A percentile compares a stretch with the other conserved stretches of the same genome.
phyloP scores from a whole-genome alignment of 768 basidiomycete species.

The Tulasnella calospora region DNA sequence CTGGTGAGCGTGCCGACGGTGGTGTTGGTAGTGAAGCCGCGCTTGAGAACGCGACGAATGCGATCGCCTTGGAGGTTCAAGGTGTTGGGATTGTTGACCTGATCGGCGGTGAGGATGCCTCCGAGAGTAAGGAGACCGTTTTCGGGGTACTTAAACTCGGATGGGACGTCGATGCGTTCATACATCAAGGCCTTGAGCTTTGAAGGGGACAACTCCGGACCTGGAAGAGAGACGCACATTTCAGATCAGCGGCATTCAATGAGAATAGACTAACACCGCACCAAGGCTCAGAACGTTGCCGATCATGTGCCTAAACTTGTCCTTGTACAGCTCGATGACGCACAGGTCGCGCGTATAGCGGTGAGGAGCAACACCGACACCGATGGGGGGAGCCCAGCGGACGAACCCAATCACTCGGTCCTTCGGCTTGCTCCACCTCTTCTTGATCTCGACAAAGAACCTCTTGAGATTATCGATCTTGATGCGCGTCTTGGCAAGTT shows the following conservation, averaged over 20 bases:
- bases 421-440: slow-evolving; percentile 35
- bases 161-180: slow-evolving; percentile 16
- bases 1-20: slow-evolving; percentile 34
- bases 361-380: slow-evolving; percentile 33
- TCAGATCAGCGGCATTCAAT: not conserved
- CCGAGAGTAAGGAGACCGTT: slow-evolving; percentile 31
- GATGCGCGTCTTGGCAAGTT: slow-evolving; percentile 27
- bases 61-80: slow-evolving; percentile 33
- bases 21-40: slow-evolving; percentile 32
- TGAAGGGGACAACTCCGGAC: not conserved
- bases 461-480: slow-evolving; percentile 24
- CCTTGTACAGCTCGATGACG: slow-evolving; percentile 34
- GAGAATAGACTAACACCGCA: not conserved
- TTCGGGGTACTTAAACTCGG: slow-evolving; percentile 34
- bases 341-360: slow-evolving; percentile 33
- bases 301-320: slow-evolving; percentile 30
- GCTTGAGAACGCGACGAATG: slow-evolving; percentile 33
- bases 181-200: not conserved
- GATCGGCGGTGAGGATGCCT: slow-evolving; percentile 32
- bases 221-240: slow-evolving; percentile 25
- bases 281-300: slow-evolving; percentile 32
- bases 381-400: slow-evolving; percentile 40
- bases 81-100: slow-evolving; percentile 32
- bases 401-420: slow-evolving; percentile 41
- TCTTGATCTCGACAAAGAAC: slow-evolving; percentile 37